These are phyloP conservation scores for Eutrema japonicum DNA, from an alignment of 345 rosid genomes.

Conservation along the genomic window DNA sequence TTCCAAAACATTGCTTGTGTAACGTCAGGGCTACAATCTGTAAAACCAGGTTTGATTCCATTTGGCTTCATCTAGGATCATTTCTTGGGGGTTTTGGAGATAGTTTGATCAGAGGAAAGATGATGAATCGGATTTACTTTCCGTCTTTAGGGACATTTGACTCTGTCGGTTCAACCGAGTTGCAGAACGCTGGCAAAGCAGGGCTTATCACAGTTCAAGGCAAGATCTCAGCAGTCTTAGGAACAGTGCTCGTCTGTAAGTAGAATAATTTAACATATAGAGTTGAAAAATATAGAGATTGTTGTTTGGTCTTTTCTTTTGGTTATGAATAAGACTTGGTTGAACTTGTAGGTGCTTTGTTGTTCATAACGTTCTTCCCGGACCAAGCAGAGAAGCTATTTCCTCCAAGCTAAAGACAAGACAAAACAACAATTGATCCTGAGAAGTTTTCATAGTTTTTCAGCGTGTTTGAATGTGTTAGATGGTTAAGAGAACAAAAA, in stretches of 20 bases:
- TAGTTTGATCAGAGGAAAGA: neutral
- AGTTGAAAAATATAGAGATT: neutral
- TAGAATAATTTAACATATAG: constrained; percentile 12
- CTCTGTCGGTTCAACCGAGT: constrained; percentile 65
- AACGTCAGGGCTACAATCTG: constrained; percentile 86
- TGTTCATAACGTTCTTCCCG: constrained; percentile 83
- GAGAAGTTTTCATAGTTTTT: constrained; percentile 37
- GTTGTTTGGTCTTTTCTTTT: neutral
- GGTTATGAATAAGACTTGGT: constrained; percentile 5
- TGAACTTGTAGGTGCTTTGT: constrained; percentile 70
- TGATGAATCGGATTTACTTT: neutral
- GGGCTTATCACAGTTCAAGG: constrained; percentile 90
- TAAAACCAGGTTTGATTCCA: constrained; percentile 67
- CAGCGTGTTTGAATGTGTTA: constrained; percentile 30
- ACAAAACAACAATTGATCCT: constrained; percentile 1
- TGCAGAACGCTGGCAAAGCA: constrained; percentile 91
- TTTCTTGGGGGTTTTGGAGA: constrained; percentile 1
- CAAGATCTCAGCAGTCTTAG: constrained; percentile 86
- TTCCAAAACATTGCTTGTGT: constrained; percentile 73
- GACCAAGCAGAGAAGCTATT: constrained; percentile 87
- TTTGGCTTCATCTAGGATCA: constrained; percentile 18
- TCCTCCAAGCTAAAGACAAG: constrained; percentile 56
- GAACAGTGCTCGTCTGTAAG: constrained; percentile 93
- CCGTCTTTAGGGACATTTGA: constrained; percentile 70
- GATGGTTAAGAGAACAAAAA: constrained; percentile 17